Percentiles rank a stretch among this genome's conserved stretches.
Conservation (phyloP, 352 stramenopile species). For the Globisporangium carolinianum region DNA sequence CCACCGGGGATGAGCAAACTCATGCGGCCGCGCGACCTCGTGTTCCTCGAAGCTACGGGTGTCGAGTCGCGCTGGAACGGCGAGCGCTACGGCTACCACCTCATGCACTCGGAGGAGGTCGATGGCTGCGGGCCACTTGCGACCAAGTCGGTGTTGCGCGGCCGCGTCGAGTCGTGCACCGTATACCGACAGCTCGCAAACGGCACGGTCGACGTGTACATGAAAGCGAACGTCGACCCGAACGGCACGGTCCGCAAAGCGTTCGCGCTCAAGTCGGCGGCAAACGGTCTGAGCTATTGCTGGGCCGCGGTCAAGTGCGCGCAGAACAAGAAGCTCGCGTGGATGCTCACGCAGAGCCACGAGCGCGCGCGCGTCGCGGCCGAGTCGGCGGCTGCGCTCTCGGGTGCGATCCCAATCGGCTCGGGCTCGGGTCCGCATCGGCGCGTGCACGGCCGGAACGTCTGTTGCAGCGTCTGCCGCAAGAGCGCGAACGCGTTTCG, state of each 20-base stretch:
- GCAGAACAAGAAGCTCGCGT: constrained; percentile 17
- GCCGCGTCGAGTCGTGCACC: constrained; percentile 3
- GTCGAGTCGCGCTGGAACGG: constrained; percentile 2
- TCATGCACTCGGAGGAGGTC: constrained; percentile 12
- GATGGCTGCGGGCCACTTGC: neutral
- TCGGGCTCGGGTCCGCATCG: neutral
- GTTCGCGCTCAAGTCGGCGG: constrained; percentile 9
- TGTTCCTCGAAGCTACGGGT: constrained; percentile 34
- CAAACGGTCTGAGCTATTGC: constrained; percentile 13
- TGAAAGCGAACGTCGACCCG: constrained; percentile 13
- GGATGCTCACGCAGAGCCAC: constrained; percentile 5
- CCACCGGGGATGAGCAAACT: constrained; percentile 19
- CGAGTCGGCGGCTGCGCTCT: neutral
- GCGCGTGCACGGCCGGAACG: constrained; percentile 17
- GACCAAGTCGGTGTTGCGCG: neutral
- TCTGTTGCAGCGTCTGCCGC: constrained; percentile 8
- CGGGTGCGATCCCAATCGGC: neutral
- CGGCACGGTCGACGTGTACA: constrained; percentile 17
- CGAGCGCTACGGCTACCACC: constrained; percentile 11
- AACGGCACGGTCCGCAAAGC: constrained; percentile 5
- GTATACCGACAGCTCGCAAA: constrained; percentile 9
- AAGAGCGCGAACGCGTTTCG: constrained; percentile 9
- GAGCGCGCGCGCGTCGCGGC: neutral
- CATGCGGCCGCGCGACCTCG: constrained; percentile 30
- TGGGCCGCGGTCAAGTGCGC: constrained; percentile 14